Base-by-base conservation (phyloP, 306 rosid genomes). In the Inga oerstediana region DNA sequence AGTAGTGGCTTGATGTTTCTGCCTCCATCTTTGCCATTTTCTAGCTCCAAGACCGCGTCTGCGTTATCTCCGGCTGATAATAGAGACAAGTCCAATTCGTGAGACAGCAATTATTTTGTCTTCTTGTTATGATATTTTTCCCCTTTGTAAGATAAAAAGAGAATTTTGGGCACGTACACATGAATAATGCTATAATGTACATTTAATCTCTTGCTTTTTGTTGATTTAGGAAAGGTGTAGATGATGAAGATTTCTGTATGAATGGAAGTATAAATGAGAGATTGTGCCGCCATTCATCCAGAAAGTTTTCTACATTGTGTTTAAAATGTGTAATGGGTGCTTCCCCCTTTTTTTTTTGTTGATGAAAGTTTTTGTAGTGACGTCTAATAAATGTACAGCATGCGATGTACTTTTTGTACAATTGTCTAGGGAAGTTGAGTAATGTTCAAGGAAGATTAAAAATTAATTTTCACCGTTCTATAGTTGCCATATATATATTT, bases 31-130 rank as follows among this genome's bases (percentile, higher is more conserved):
- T 78, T 90, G 88, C 87, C 94, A 16, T 86, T 89, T 81, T 84
- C 97, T 15, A 62, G 82, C 32, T 73, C 96, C 64, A 92, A 91
- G 78, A 91, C 88, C 82, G 89, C 94, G 0, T 91, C 97, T 62
- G 73, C 93, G 1, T 89, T 96, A 82, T 91, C 98, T 24, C 79
- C 81, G 2, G 84, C 20, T 8, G 56, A 71, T 43, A 70, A 70
- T 70, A 87, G 81, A 83, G 92, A 89, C 30, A 84, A 76, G 62
- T 79, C 83, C 48, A 74, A 56, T 67, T 87, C 78, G 51, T 67
- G 54, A 44, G 54, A 44, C 79, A 17, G 20, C 24, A 19, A 56
- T 61, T 59, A 49, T 17, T 14, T 16, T 17, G 8, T 32, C 69
- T 62, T 32, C 11, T 37, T 65, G 10, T 30, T 32, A 30, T 14